phyloP scores from a whole-genome alignment of 1,284 basidiomycete species.

The Sutorius eximius region DNA sequence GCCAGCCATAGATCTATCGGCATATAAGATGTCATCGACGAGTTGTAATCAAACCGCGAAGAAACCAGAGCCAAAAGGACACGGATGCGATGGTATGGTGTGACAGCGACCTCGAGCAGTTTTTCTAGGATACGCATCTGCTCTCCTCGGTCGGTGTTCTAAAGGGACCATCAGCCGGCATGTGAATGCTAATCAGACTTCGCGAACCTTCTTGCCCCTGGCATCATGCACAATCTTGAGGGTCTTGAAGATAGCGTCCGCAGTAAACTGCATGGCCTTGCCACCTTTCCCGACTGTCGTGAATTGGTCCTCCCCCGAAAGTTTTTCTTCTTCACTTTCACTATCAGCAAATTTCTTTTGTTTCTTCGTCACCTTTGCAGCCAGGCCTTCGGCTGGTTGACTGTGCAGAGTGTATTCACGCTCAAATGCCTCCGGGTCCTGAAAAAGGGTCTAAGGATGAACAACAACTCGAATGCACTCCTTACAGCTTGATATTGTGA shows the following conservation, averaged over 20 bases:
- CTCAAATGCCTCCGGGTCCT: slow-evolving; percentile 91
- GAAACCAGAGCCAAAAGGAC: slow-evolving; percentile 93
- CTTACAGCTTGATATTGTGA: slow-evolving; percentile 79
- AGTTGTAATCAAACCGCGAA: slow-evolving; percentile 96
- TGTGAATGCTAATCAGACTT: background rate
- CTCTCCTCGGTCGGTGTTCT: slow-evolving; percentile 96
- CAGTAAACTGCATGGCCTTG: slow-evolving; percentile 79
- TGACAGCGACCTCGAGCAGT: slow-evolving; percentile 84
- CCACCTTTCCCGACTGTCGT: slow-evolving; percentile 92
- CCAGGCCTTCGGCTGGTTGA: slow-evolving; percentile 48
- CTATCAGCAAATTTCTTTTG: slow-evolving; percentile 38
- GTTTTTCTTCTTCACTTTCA: slow-evolving; percentile 45
- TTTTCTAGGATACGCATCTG: slow-evolving; percentile 91
- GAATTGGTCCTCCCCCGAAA: slow-evolving; percentile 68
- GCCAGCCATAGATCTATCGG: slow-evolving; percentile 90
- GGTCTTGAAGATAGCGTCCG: slow-evolving; percentile 92
- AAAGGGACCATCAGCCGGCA: slow-evolving; percentile 8
- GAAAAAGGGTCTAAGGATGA: slow-evolving; percentile 9
- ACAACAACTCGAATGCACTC: slow-evolving; percentile 3
- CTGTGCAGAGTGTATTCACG: slow-evolving; percentile 62
- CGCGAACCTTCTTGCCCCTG: slow-evolving; percentile 87
- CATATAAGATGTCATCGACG: slow-evolving; percentile 85
- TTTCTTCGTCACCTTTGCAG: slow-evolving; percentile 45
- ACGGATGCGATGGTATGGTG: slow-evolving; percentile 91
- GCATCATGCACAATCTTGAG: slow-evolving; percentile 92